Evolutionary conservation across 2,329 filamentous ascomycete genomes (phyloP).

Genomic region (Cladosporium sp.): DNA sequence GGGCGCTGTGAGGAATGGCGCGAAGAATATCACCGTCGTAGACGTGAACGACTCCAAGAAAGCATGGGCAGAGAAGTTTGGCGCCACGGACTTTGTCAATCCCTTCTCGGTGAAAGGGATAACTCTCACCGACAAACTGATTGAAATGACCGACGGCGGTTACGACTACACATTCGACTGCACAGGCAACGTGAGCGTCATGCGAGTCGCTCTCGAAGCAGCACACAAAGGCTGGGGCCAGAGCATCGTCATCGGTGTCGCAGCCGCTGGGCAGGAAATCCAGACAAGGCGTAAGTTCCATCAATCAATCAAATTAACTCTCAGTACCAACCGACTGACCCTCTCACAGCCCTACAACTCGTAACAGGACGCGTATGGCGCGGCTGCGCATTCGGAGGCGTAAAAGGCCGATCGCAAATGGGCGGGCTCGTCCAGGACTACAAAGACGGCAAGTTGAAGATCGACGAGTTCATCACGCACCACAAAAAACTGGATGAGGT

Average conservation of each 20-base stretch:
- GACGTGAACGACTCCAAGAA: slow-evolving; percentile 85
- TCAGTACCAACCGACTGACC: slow-evolving; percentile 1
- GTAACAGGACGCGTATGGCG: slow-evolving; percentile 95
- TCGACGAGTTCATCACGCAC: slow-evolving; percentile 97
- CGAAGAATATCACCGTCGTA: slow-evolving; percentile 70
- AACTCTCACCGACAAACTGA: slow-evolving; percentile 83
- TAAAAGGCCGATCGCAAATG: slow-evolving; percentile 92
- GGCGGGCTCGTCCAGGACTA: slow-evolving; percentile 84
- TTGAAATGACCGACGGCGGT: slow-evolving; percentile 94
- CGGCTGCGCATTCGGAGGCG: slow-evolving; percentile 91
- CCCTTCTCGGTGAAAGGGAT: slow-evolving; percentile 62
- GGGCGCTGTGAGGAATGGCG: slow-evolving; percentile 80
- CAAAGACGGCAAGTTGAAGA: slow-evolving; percentile 81
- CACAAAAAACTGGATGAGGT: slow-evolving; percentile 76
- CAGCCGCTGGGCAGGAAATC: slow-evolving; percentile 90
- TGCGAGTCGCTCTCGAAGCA: slow-evolving; percentile 88
- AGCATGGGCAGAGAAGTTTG: slow-evolving; percentile 86
- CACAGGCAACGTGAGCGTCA: slow-evolving; percentile 90
- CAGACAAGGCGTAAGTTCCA: slow-evolving; percentile 75
- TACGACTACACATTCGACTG: slow-evolving; percentile 98
- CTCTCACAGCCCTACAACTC: slow-evolving; percentile 80
- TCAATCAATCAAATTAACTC: not conserved
- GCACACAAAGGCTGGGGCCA: slow-evolving; percentile 98
- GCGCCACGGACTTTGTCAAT: slow-evolving; percentile 95
- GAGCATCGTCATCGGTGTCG: slow-evolving; percentile 93